A percentile compares a stretch with the other conserved stretches of the same genome.
Conservation (phyloP, 805 yeast genomes). For the Saccharomycodes ludwigii region DNA sequence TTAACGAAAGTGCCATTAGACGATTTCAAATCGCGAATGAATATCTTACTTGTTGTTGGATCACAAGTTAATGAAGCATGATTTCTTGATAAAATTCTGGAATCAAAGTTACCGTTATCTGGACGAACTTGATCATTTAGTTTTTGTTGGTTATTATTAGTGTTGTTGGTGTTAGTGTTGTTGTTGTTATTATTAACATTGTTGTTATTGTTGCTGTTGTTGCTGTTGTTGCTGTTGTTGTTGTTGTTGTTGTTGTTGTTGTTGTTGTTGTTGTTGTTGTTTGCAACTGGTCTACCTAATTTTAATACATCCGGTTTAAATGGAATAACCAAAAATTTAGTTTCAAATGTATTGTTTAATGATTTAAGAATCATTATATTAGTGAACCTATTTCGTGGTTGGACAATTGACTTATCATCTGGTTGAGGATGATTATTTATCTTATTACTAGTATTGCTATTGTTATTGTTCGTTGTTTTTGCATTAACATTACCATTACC, state of each 20-base stretch:
- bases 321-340: slow-evolving; percentile 72
- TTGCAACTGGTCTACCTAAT: slow-evolving; percentile 75
- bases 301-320: slow-evolving; percentile 70
- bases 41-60: slow-evolving; percentile 47
- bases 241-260: slow-evolving; percentile 7
- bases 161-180: slow-evolving; percentile 26
- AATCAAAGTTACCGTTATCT: slow-evolving; percentile 87
- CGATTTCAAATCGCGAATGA: slow-evolving; percentile 74
- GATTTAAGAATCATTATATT: slow-evolving; percentile 65
- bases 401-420: slow-evolving; percentile 4
- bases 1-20: slow-evolving; percentile 93
- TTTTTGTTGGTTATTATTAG: slow-evolving; percentile 33
- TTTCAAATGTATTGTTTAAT: slow-evolving; percentile 69
- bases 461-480: slow-evolving; percentile 2
- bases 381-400: slow-evolving; percentile 22
- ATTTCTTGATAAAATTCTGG: slow-evolving; percentile 81
- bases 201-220: slow-evolving; percentile 3
- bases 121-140: slow-evolving; percentile 32
- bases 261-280: slow-evolving; percentile 7
- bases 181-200: slow-evolving; percentile 5
- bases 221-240: slow-evolving; percentile 5
- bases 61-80: slow-evolving; percentile 88
- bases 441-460: not conserved
- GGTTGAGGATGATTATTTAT: slow-evolving; percentile 1
- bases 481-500: slow-evolving; percentile 2